Conservation (phyloP, 257 asterid genomes). For the Datura wrightii region DNA sequence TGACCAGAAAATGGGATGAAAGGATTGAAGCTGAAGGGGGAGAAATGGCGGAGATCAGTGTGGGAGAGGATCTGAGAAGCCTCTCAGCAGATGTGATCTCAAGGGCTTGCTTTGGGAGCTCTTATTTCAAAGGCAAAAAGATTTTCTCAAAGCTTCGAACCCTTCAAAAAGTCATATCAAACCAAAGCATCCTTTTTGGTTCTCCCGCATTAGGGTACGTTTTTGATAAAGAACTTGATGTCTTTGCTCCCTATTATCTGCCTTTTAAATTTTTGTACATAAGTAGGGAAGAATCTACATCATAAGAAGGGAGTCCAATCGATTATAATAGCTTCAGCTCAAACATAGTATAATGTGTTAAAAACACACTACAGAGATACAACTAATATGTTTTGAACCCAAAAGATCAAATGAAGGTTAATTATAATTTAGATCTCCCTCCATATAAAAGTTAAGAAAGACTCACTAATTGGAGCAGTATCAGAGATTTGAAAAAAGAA, state of each 20-base stretch:
- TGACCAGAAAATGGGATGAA: slow-evolving; percentile 63
- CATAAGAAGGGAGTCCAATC: background rate
- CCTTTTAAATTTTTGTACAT: background rate
- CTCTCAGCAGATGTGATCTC: slow-evolving; percentile 87
- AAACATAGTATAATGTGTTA: too few species aligned
- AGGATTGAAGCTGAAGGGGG: slow-evolving; percentile 50
- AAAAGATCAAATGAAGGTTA: too few species aligned
- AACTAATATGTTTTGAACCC: too few species aligned
- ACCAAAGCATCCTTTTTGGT: slow-evolving; percentile 65
- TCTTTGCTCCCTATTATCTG: background rate
- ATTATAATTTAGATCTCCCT: too few species aligned
- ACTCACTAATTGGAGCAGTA: too few species aligned
- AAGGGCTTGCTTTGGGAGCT: slow-evolving; percentile 86
- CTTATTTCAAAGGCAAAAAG: slow-evolving; percentile 65
- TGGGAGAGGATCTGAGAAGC: slow-evolving; percentile 70
- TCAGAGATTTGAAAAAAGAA: too few species aligned
- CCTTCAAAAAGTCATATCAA: slow-evolving; percentile 66
- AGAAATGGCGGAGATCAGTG: slow-evolving; percentile 57
- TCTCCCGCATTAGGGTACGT: slow-evolving; percentile 58
- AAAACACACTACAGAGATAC: background rate
- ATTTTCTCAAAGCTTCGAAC: slow-evolving; percentile 82
- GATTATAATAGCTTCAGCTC: background rate
- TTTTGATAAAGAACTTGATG: background rate
- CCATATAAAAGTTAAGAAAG: too few species aligned
- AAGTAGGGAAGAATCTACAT: too few species aligned